Percentiles rank a stretch among this genome's conserved stretches.
Conservation (phyloP, 345 rosid species). For the Dipteronia sinensis region DNA sequence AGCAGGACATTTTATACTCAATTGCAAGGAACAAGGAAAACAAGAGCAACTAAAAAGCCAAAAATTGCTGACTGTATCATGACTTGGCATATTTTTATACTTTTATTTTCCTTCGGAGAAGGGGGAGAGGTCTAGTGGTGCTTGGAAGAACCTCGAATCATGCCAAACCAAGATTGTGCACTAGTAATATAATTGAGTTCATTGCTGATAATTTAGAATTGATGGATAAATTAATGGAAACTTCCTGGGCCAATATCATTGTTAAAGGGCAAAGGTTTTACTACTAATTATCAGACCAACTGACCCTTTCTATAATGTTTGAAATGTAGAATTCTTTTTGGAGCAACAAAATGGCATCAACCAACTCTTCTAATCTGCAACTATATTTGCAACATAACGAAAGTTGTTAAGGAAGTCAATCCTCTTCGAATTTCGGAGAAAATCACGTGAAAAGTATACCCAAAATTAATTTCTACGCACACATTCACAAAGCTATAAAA, state of each 20-base stretch:
- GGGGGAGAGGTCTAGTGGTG: no score
- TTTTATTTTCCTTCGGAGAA: neutral
- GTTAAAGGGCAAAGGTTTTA: neutral
- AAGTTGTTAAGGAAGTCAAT: neutral
- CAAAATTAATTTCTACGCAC: neutral
- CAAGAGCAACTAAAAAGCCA: neutral
- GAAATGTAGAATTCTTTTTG: neutral
- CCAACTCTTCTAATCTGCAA: neutral
- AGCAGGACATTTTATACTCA: neutral
- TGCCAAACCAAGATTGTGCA: neutral
- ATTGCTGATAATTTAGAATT: neutral
- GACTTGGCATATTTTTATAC: neutral
- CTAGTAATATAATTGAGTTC: neutral
- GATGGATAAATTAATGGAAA: neutral
- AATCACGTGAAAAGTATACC: neutral
- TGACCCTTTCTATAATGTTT: neutral
- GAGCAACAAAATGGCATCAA: neutral
- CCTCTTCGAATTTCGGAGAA: slow-evolving; percentile 3
- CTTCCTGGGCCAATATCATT: neutral
- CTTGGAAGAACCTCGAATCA: neutral
- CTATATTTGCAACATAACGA: slow-evolving; percentile 1
- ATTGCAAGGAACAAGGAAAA: neutral
- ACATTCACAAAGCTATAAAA: slow-evolving; percentile 3
- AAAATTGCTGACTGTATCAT: neutral
- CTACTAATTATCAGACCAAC: neutral